Evolutionary conservation across 2,329 filamentous ascomycete species (phyloP), one percentile per base, ranked within the genome.

Genomic region (Albophoma yamanashiensis): DNA sequence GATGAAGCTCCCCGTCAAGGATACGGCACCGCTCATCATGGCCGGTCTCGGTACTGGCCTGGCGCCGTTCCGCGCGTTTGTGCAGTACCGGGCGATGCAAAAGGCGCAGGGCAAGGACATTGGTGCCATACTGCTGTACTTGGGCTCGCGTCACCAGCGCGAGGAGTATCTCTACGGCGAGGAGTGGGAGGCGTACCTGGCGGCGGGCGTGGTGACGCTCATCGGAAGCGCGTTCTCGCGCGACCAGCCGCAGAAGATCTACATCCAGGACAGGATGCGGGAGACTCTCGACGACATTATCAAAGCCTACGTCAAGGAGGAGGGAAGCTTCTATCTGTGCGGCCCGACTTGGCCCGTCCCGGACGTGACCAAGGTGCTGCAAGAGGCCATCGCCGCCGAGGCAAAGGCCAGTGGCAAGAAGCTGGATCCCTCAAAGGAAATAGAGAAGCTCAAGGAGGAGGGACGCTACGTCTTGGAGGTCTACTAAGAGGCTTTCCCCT

Each of bases 111-210:
- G 94, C 75, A 92, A 96, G 79, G 87, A 94, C 61, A 96, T 99
- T 66, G 94, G 94, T 59, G 80, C 91, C 52, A 94, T 97, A 63
- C 84, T 99, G 58, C 79, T 99, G 62, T 99, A 97, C 82, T 93
- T 99, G 80, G 94, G 94, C 64, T 93, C 92, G 22, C 92, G 94
- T 58, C 92, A 97, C 82, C 92, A 97, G 80, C 91, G 92, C 65
- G 94, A 99, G 77, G 94, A 99, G 78, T 99, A 99, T 76, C 87
- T 97, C 62, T 99, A 97, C 71, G 94, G 94, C 63, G 94, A 99
- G 75, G 94, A 99, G 75, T 99, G 94, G 94, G 94, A 99, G 75
- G 94, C 94, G 0, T 99, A 99, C 76, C 85, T 94, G 71, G 93
- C 92, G 62, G 92, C 94, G 0, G 94, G 94, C 58, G 91, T 99